Evolutionary conservation across 257 asterid genomes (phyloP), one percentile per base, ranked within the genome.

Genomic region (Salvia miltiorrhiza): DNA sequence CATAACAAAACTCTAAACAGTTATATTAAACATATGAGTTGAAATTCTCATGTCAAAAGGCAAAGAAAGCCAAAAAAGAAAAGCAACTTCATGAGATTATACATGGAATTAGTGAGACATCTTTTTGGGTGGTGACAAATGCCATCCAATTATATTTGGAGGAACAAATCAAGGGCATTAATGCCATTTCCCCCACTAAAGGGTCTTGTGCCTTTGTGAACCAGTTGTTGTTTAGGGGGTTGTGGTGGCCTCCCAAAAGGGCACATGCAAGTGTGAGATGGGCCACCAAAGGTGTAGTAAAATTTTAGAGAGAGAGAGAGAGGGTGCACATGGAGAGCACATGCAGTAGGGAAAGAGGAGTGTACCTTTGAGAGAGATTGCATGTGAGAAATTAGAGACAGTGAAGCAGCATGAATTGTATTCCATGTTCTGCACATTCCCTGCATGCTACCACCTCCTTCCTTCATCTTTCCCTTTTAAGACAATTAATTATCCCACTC

Each of bases 351-450:
- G 71, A 73, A 70, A 74, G 76, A 62, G 65, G 69, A 55, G 65
- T 74, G 74, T 69, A 71, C 35, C 30, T 65, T 55, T 61, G 73
- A 69, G 83, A 43, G 59, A 70, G 73, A 24, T 21, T 57, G 90
- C 89, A 84, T 81, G 96, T 88, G 96, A 80, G 80, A 80, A 39
- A 70, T 85, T 79, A 19, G 83, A 81, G 90, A 83, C 92, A 85
- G 89, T 82, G 90, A 84, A 85, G 90, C 90, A 88, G 89, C 90
- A 88, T 85, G 79, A 86, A 84, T 82, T 86, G 90, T 82, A 85
- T 76, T 77, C 71, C 96, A 86, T 90, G 97, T 90, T 91, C 95
- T 91, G 90, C 97, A 85, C 95, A 90, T 91, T 90, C 96, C 95
- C 93, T 79, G 93, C 93, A 87, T 84, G 74, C 80, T 77, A 56